phyloP scores from a whole-genome alignment of 2,329 filamentous ascomycete genomes.

The Neoascochyta sp. region DNA sequence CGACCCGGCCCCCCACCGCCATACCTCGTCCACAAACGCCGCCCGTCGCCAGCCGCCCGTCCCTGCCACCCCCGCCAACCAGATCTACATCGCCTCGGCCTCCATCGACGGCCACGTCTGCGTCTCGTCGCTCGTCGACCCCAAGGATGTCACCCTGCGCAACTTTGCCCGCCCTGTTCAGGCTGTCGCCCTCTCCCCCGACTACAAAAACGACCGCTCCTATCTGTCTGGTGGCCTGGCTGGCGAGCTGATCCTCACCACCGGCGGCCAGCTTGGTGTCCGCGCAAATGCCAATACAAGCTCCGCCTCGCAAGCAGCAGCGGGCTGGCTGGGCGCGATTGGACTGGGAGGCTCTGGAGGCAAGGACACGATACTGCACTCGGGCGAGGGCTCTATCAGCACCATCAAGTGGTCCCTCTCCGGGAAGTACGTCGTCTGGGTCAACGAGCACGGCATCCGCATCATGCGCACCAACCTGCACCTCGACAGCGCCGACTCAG shows the following conservation, averaged over 20 bases:
- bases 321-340: slow-evolving; percentile 87
- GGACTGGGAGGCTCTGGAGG: slow-evolving; percentile 74
- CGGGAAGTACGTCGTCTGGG: slow-evolving; percentile 89
- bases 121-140: slow-evolving; percentile 78
- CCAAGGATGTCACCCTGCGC: slow-evolving; percentile 83
- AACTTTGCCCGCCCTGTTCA: slow-evolving; percentile 94
- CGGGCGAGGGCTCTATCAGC: slow-evolving; percentile 85
- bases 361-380: slow-evolving; percentile 82
- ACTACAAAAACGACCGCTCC: slow-evolving; percentile 82
- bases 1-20: slow-evolving; percentile 23
- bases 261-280: slow-evolving; percentile 72
- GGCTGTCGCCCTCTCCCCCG: slow-evolving; percentile 87
- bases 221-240: slow-evolving; percentile 90
- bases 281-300: slow-evolving; percentile 83
- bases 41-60: slow-evolving; percentile 56
- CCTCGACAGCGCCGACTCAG: slow-evolving; percentile 69
- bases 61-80: slow-evolving; percentile 75
- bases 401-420: slow-evolving; percentile 93
- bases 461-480: slow-evolving; percentile 90
- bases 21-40: slow-evolving; percentile 41
- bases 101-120: slow-evolving; percentile 97
- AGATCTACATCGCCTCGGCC: slow-evolving; percentile 88
- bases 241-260: slow-evolving; percentile 81
- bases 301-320: slow-evolving; percentile 76
- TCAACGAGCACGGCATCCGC: slow-evolving; percentile 96